Percentiles rank a stretch among this genome's conserved stretches.
Conservation (phyloP, 306 rosid genomes). For the Crotalaria pallida region DNA sequence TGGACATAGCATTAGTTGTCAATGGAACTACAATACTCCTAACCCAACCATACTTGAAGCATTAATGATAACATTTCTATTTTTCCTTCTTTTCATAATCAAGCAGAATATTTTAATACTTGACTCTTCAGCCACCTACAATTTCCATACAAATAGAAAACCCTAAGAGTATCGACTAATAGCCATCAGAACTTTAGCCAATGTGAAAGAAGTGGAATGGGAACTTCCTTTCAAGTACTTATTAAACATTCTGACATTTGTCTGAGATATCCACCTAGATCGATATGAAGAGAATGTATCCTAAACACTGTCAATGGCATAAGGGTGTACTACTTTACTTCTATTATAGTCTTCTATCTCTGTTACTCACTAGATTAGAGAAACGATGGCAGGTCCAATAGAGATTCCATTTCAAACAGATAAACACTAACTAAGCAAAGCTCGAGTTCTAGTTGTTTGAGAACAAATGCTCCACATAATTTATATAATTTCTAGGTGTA, state of each 20-base stretch:
- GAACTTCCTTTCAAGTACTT: not conserved
- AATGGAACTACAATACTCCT: not conserved
- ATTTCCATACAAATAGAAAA: slow-evolving; percentile 1
- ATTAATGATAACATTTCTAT: not conserved
- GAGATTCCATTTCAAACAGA: not conserved
- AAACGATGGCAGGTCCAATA: not conserved
- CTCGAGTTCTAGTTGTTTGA: not conserved
- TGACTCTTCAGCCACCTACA: not conserved
- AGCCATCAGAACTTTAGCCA: not conserved
- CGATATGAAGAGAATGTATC: not conserved
- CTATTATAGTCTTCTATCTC: not conserved
- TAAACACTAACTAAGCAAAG: not conserved
- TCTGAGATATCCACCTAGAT: not conserved
- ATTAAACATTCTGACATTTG: not conserved
- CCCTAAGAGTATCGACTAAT: not conserved
- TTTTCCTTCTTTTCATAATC: not conserved
- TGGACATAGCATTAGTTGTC: not conserved
- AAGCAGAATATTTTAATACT: not conserved
- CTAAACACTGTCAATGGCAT: not conserved
- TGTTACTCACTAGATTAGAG: not conserved
- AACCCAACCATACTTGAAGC: not conserved
- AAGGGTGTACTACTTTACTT: not conserved
- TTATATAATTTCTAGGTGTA: not conserved
- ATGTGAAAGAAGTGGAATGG: not conserved
- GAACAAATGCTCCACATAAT: not conserved